Base-by-base conservation (phyloP, 1,139 yeast species). In the Suhomyces yuchorum region DNA sequence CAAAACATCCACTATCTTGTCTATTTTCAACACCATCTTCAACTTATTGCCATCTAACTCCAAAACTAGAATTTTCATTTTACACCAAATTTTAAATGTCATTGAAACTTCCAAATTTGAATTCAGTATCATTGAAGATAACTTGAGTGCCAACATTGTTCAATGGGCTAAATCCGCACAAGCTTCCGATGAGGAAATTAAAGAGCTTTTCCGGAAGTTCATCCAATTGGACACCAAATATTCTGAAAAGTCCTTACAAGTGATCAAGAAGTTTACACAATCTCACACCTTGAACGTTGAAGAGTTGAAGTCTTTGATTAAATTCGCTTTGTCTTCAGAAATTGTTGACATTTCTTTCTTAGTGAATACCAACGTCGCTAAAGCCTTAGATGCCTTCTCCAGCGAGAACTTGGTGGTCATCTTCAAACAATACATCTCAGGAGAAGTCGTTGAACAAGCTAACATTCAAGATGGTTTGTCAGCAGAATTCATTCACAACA, bases 261-360 rank as follows among this genome's bases (percentile, higher is more conserved):
- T 68, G 44, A 72, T 75, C 53, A 66, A 71, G 54, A 48, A 59
- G 11, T 75, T 74, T 57, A 69, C 78, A 34, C 56, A 63, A 32
- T 44, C 54, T 24, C 67, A 59, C 56, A 41, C 59, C 37, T 52
- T 70, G 33, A 48, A 51, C 24, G 46, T 51, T 28, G 57, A 57
- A 8, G 77, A 75, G 56, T 67, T 75, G 52, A 61, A 60, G 18
- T 53, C 61, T 24, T 68, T 76, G 52, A 67, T 74, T 47, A 57
- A 57, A 20, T 73, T 74, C 53, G 66, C 77, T 40, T 71, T 75
- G 50, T 58, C 65, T 12, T 69, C 78, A n/a, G 66, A 70, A 42
- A 62, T 62, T n/a, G 75, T 74, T 28, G 79, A 76, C 49, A 71
- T 75, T 41, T 70, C 78, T 14, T 75, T 72, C 61, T 62, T 75